These are phyloP conservation scores for Phytophthora quininea DNA, from an alignment of 352 stramenopile genomes.

Conservation along the genomic window DNA sequence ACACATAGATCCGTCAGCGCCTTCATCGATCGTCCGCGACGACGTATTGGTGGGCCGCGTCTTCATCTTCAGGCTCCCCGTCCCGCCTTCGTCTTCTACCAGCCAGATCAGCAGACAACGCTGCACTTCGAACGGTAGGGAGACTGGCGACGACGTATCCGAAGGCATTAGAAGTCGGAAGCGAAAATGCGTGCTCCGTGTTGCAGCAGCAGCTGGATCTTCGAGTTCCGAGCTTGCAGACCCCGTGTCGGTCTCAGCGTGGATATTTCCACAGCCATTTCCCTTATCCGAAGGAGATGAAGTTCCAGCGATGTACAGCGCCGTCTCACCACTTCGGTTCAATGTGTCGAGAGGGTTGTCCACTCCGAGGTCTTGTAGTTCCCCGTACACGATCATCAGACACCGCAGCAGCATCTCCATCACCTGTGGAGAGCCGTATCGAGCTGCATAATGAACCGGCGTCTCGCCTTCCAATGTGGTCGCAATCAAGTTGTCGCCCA, in stretches of 20 bases:
- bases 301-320: constrained; percentile 17
- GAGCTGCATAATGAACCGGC: constrained; percentile 24
- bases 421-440: constrained; percentile 11
- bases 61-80: constrained; percentile 6
- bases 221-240: constrained; percentile 3
- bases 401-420: constrained; percentile 24
- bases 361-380: not conserved
- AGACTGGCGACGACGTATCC: not conserved
- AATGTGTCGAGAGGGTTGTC: constrained; percentile 17
- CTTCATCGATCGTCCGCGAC: not conserved
- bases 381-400: constrained; percentile 16
- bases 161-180: not conserved
- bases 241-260: not conserved
- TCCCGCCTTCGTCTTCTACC: constrained; percentile 1
- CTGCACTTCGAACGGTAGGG: constrained; percentile 9
- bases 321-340: constrained; percentile 12
- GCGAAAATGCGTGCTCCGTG: constrained; percentile 13
- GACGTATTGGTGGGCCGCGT: not conserved
- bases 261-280: not conserved
- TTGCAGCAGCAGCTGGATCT: constrained; percentile 15
- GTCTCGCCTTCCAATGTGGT: constrained; percentile 7
- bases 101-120: constrained; percentile 9
- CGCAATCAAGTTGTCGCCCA: constrained; percentile 6
- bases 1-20: constrained; percentile 19
- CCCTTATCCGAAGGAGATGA: not conserved